phyloP scores from a whole-genome alignment of 371 early-diverging fungal genomes.

The Apophysomyces trapeziformis region DNA sequence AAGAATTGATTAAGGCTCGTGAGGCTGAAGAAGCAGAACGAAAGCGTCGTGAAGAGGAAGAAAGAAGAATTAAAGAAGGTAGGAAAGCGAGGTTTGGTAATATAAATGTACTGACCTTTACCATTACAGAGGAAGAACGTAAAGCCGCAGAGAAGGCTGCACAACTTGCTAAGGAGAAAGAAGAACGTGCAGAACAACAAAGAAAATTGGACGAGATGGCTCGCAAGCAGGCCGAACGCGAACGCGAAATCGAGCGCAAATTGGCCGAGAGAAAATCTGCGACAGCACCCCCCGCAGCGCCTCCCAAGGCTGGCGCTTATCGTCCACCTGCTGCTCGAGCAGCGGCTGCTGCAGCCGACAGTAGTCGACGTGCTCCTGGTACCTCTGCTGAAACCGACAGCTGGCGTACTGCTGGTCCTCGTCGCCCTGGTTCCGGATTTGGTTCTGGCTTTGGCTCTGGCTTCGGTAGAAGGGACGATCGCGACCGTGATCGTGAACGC shows the following conservation, averaged over 20 bases:
- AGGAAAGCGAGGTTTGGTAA: not conserved
- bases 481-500: not conserved
- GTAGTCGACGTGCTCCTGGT: not conserved
- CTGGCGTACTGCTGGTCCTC: slow-evolving; percentile 17
- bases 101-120: not conserved
- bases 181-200: slow-evolving; percentile 28
- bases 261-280: slow-evolving; percentile 14
- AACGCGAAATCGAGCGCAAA: slow-evolving; percentile 48
- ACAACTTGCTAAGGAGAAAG: slow-evolving; percentile 35
- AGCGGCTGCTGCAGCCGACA: slow-evolving; percentile 1
- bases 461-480: not conserved
- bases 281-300: slow-evolving; percentile 13
- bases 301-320: slow-evolving; percentile 19
- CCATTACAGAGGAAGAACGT: slow-evolving; percentile 36
- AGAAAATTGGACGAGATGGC: slow-evolving; percentile 43
- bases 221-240: slow-evolving; percentile 44
- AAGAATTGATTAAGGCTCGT: slow-evolving; percentile 33
- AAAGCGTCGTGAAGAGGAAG: slow-evolving; percentile 41
- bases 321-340: not conserved
- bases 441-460: not conserved
- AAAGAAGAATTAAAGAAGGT: slow-evolving; percentile 37
- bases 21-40: slow-evolving; percentile 54
- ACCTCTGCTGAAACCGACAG: slow-evolving; percentile 15
- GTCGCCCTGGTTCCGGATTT: slow-evolving; percentile 1
- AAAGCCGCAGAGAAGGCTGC: slow-evolving; percentile 32